A percentile compares a stretch with the other conserved stretches of the same genome.
phyloP scores from a whole-genome alignment of 768 basidiomycete genomes.

The Tubosaeta sp. region DNA sequence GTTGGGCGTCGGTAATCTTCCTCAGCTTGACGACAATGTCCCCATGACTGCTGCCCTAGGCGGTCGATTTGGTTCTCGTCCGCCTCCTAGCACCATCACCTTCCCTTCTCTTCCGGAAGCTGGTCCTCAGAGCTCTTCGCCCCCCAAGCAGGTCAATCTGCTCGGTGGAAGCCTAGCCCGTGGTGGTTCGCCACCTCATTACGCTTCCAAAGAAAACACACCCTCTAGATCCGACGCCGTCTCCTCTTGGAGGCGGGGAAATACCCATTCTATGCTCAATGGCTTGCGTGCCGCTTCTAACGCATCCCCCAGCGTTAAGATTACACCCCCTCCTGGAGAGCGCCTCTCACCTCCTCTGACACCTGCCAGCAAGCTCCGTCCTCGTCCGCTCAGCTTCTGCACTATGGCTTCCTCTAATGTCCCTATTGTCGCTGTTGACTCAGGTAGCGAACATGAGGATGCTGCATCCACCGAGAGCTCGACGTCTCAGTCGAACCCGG shows the following conservation, averaged over 20 bases:
- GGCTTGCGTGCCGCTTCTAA: slow-evolving; percentile 56
- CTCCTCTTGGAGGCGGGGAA: slow-evolving; percentile 77
- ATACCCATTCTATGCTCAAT: slow-evolving; percentile 62
- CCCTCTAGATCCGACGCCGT: slow-evolving; percentile 83
- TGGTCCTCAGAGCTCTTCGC: slow-evolving; percentile 35
- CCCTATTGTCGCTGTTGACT: slow-evolving; percentile 56
- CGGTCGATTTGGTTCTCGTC: slow-evolving; percentile 70
- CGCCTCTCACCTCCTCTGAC: slow-evolving; percentile 44
- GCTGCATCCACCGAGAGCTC: slow-evolving; percentile 57
- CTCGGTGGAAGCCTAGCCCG: slow-evolving; percentile 73
- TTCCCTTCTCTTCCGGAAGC: slow-evolving; percentile 40
- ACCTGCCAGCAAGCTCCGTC: slow-evolving; percentile 43
- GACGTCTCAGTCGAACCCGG: slow-evolving; percentile 63
- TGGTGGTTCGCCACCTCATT: slow-evolving; percentile 45
- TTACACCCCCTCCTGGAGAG: slow-evolving; percentile 69
- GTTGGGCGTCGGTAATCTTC: slow-evolving; percentile 38
- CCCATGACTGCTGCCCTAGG: slow-evolving; percentile 81
- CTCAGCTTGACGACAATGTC: slow-evolving; percentile 49
- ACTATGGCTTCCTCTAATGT: slow-evolving; percentile 40
- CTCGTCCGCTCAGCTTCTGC: slow-evolving; percentile 65
- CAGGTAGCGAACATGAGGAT: slow-evolving; percentile 52
- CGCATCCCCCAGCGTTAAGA: slow-evolving; percentile 58
- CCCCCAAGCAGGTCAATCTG: slow-evolving; percentile 59
- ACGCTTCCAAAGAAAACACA: slow-evolving; percentile 29
- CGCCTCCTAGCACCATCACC: slow-evolving; percentile 35